A percentile compares a stretch with the other conserved stretches of the same genome.
phyloP scores from a whole-genome alignment of 148 eudicot species.

The Rhododendron vialii region DNA sequence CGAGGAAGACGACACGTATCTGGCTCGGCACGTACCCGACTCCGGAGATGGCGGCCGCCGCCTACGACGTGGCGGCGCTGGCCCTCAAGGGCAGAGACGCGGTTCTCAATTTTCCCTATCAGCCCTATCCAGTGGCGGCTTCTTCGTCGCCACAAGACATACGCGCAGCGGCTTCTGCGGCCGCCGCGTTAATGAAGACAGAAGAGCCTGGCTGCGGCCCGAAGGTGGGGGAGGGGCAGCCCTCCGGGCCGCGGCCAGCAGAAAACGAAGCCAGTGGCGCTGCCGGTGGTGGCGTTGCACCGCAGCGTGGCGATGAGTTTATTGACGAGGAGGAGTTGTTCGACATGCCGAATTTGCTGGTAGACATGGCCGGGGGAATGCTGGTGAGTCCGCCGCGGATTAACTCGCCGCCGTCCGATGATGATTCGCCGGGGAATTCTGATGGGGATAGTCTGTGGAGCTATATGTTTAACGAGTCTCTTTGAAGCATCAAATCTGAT shows the following conservation, averaged over 20 bases:
- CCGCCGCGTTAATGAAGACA: background rate
- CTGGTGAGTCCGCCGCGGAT: conserved; percentile 50
- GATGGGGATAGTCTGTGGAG: conserved; percentile 33
- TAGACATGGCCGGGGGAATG: conserved; percentile 59
- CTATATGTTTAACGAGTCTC: conserved; percentile 7
- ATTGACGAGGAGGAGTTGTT: conserved; percentile 46
- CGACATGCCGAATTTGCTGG: conserved; percentile 49
- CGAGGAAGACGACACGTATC: conserved; percentile 35
- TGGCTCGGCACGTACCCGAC: conserved; percentile 46
- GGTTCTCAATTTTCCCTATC: conserved; percentile 25
- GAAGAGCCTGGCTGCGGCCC: background rate
- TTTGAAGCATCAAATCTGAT: background rate
- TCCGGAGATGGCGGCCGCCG: conserved; percentile 47
- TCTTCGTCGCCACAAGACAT: conserved; percentile 18
- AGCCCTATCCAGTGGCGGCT: conserved; percentile 17
- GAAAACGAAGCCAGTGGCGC: background rate
- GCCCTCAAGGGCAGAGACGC: conserved; percentile 31
- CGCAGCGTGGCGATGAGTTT: background rate
- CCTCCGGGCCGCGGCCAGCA: background rate
- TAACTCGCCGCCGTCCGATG: conserved; percentile 8
- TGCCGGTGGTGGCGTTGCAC: background rate
- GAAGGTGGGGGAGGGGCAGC: background rate
- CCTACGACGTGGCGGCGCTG: conserved; percentile 42
- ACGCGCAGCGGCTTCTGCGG: conserved; percentile 25
- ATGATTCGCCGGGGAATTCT: conserved; percentile 14